Base-by-base conservation (phyloP, 805 yeast species). In the Yarrowia sp. region DNA sequence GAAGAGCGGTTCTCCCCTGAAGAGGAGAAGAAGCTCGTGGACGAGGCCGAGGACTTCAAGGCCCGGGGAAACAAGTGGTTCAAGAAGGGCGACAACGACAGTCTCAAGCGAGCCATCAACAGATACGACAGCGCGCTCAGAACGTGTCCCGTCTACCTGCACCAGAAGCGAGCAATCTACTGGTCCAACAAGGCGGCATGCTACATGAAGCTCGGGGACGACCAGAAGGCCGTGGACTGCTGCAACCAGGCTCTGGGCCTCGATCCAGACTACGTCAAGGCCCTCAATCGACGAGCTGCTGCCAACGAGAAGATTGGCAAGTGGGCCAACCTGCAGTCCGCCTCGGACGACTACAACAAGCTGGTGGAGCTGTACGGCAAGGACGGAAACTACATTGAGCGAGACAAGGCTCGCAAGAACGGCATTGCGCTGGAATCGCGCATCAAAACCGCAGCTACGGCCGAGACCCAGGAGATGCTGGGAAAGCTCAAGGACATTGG, bases 251-350 rank as follows among this genome's bases (percentile, higher is more conserved):
- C 96, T 0, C 74, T 90, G 29, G 79, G 78, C 46, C 68, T 84
- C 4, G 88, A 90, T 68, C 78, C 81, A 0, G 71, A 76, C 14
- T 85, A 87, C 69, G 71, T 84, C 32, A 90, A 90, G 72, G 90
- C 88, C 0, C 83, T 86, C 68, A 87, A 87, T 68, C 80, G 97
- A 67, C 80, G 91, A 65, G 94, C 94, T 0, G 80, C 84, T 8
- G 84, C 96, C 0, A 75, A 84, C 65, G 82, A 71, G 55, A 62
- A 66, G 36, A 31, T 71, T 9, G 68, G 60, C 13, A 65, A 69
- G 14, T 68, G 73, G 72, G 44, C 68, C 6, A 58, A 73, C 14
- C 63, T 71, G 12, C 72, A 70, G 56, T 39, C 66, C 1, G 66
- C 70, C 6, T n/a, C 64, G 6, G 71, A 68, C 12, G 74, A 71